Percentiles rank a stretch among this genome's conserved stretches.
Evolutionary conservation across 495 filamentous ascomycete species (phyloP).

Genomic region (Oleoguttula mirabilis): DNA sequence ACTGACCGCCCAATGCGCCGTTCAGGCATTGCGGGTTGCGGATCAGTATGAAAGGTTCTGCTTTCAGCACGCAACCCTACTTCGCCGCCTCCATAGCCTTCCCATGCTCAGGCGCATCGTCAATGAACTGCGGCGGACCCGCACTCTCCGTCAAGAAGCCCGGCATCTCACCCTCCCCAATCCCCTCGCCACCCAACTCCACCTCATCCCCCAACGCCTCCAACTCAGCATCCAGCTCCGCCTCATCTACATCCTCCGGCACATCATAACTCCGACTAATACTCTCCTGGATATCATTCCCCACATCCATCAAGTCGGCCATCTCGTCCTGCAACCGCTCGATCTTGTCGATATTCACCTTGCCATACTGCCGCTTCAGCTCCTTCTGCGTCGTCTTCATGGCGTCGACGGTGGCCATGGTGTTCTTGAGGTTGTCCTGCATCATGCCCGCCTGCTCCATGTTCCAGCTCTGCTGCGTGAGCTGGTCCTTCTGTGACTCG

Average conservation of each 20-base stretch:
- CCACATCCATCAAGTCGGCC: constrained; percentile 94
- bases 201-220: constrained; percentile 85
- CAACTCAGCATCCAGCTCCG: constrained; percentile 89
- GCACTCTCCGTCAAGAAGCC: constrained; percentile 70
- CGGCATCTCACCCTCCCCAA: constrained; percentile 55
- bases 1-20: too few species aligned
- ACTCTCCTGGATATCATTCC: constrained; percentile 96
- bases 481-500: constrained; percentile 86
- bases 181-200: constrained; percentile 45
- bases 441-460: constrained; percentile 99
- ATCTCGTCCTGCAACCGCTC: constrained; percentile 98
- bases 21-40: too few species aligned
- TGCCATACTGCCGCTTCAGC: constrained; percentile 88
- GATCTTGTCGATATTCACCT: constrained; percentile 94
- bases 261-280: constrained; percentile 89
- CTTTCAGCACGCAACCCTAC: too few species aligned
- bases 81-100: constrained; percentile 71
- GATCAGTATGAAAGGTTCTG: too few species aligned
- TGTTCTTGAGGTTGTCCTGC: constrained; percentile 98
- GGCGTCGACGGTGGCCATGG: constrained; percentile 95
- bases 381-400: constrained; percentile 95
- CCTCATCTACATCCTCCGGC: constrained; percentile 96
- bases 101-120: constrained; percentile 41
- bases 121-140: constrained; percentile 73
- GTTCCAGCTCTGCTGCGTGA: constrained; percentile 93